Evolutionary conservation across 495 filamentous ascomycete species (phyloP).

Genomic region (Pyrenula massariospora): DNA sequence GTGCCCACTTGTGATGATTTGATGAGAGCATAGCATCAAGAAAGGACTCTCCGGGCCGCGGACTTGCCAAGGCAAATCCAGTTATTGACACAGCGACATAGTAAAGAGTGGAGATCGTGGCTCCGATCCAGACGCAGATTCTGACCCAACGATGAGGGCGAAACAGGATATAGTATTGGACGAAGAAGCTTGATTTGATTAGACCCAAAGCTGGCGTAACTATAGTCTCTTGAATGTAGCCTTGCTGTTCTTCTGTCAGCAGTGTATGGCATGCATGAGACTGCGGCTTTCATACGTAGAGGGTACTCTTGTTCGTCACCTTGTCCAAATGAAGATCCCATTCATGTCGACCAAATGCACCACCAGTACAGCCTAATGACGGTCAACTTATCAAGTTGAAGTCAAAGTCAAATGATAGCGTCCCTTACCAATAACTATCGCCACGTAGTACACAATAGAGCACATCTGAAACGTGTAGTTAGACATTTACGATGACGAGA

Average conservation of each 20-base stretch:
- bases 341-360: slow-evolving; percentile 5
- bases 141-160: slow-evolving; percentile 5
- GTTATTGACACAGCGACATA: slow-evolving; percentile 6
- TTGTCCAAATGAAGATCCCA: slow-evolving; percentile 8
- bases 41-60: slow-evolving; percentile 7
- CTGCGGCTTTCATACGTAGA: too few relatives aligned
- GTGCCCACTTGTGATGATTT: slow-evolving; percentile 7
- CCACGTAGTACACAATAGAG: too few relatives aligned
- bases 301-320: slow-evolving; percentile 1
- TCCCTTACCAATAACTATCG: too few relatives aligned
- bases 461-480: too few relatives aligned
- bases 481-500: too few relatives aligned
- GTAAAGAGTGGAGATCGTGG: slow-evolving; percentile 2
- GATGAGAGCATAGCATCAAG: neutral
- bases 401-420: too few relatives aligned
- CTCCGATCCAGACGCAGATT: slow-evolving; percentile 8
- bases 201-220: slow-evolving; percentile 5
- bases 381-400: too few relatives aligned
- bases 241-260: too few relatives aligned
- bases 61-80: slow-evolving; percentile 5
- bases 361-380: slow-evolving; percentile 6
- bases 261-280: too few relatives aligned
- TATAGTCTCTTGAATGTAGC: slow-evolving; percentile 6
- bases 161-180: slow-evolving; percentile 8
- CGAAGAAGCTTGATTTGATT: slow-evolving; percentile 7